phyloP scores from a whole-genome alignment of 345 rosid species.

The Eucalyptus melliodora region DNA sequence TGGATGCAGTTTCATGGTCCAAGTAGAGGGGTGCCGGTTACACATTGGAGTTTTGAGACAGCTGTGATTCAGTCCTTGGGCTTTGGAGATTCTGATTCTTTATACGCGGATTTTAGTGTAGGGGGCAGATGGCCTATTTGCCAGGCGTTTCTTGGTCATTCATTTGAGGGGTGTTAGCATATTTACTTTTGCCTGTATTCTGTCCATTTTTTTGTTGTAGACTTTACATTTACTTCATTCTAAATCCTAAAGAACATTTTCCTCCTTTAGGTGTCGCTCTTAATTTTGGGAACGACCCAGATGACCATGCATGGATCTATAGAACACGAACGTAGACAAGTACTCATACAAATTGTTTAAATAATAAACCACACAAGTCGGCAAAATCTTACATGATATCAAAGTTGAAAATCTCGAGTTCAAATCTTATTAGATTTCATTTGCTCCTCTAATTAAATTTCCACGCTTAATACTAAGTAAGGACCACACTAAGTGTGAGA shows the following conservation, averaged over 20 bases:
- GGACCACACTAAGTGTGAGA: too few relatives aligned
- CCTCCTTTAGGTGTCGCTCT: background rate
- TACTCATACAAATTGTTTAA: background rate
- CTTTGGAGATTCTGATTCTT: background rate
- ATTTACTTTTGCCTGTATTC: background rate
- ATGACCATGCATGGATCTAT: background rate
- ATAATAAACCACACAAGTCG: too few relatives aligned
- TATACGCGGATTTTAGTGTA: background rate
- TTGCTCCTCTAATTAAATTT: too few relatives aligned
- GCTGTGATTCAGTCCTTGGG: background rate
- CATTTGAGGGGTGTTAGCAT: background rate
- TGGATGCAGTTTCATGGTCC: conserved; percentile 87
- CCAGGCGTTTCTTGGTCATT: background rate
- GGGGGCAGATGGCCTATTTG: background rate
- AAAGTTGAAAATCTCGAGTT: too few relatives aligned
- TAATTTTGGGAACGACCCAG: background rate
- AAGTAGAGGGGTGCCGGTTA: conserved; percentile 29
- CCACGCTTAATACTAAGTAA: too few relatives aligned
- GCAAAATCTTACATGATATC: too few relatives aligned
- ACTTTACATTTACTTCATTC: background rate
- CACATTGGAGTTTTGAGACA: background rate
- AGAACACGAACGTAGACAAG: background rate
- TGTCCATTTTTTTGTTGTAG: background rate
- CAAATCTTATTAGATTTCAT: too few relatives aligned
- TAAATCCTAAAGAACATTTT: background rate